Conservation (phyloP, 306 rosid species). For the Dryas octopetala region DNA sequence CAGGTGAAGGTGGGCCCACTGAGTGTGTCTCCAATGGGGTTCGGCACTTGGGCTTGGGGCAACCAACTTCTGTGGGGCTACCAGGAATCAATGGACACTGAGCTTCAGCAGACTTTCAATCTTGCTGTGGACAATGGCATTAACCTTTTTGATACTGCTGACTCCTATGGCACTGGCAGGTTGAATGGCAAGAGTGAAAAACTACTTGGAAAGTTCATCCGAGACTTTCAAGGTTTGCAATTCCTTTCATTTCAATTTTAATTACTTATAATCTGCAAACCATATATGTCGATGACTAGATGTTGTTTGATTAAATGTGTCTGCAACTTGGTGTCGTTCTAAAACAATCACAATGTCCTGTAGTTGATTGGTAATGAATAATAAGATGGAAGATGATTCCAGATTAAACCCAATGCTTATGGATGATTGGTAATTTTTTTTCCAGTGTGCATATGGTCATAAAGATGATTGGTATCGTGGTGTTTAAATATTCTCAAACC, state of each 20-base stretch:
- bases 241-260: neutral
- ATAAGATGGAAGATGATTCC: neutral
- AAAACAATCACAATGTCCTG: neutral
- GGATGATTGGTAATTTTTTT: no score
- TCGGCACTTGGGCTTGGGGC: conserved; percentile 99
- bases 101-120: conserved; percentile 76
- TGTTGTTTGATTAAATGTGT: neutral
- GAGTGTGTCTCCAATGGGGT: conserved; percentile 89
- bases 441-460: neutral
- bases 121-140: conserved; percentile 72
- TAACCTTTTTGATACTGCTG: conserved; percentile 91
- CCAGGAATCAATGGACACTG: conserved; percentile 76
- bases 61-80: conserved; percentile 93
- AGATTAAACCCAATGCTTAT: neutral
- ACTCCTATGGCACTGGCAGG: conserved; percentile 92
- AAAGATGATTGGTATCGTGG: no score
- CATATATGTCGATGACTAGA: neutral
- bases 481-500: no score
- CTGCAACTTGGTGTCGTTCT: neutral
- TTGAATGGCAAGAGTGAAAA: conserved; percentile 88
- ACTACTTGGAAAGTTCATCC: conserved; percentile 76
- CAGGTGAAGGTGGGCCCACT: conserved; percentile 88
- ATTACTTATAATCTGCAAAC: neutral
- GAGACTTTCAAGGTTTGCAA: conserved; percentile 61
- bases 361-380: neutral